Conservation (phyloP, 2,329 filamentous ascomycete species). For the Hypoxylon rubiginosum region DNA sequence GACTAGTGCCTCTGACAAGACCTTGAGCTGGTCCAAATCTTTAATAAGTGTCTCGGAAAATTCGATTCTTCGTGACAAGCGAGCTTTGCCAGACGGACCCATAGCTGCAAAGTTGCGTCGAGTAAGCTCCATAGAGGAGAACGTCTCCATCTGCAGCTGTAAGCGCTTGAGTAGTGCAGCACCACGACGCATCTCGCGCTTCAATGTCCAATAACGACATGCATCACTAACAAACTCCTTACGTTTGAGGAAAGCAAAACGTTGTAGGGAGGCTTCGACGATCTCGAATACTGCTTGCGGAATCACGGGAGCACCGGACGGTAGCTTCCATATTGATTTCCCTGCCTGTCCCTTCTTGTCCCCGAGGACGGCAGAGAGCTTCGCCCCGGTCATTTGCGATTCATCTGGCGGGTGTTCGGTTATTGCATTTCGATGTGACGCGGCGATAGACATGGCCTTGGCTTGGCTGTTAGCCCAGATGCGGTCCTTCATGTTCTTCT, state of each 20-base stretch:
- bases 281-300: constrained; percentile 88
- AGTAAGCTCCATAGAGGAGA: constrained; percentile 97
- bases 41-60: constrained; percentile 83
- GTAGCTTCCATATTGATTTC: constrained; percentile 89
- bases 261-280: constrained; percentile 84
- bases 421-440: constrained; percentile 73
- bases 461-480: constrained; percentile 94
- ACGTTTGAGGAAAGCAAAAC: constrained; percentile 84
- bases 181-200: constrained; percentile 91
- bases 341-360: constrained; percentile 78
- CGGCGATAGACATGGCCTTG: constrained; percentile 84
- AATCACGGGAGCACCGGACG: constrained; percentile 94
- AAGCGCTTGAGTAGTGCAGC: constrained; percentile 92
- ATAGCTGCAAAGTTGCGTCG: constrained; percentile 95
- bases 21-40: constrained; percentile 82
- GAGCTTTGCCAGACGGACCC: constrained; percentile 84
- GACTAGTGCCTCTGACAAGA: constrained; percentile 78
- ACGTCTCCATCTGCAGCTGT: constrained; percentile 94
- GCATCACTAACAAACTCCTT: constrained; percentile 94
- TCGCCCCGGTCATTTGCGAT: constrained; percentile 84
- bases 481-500: constrained; percentile 86
- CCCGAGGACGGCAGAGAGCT: constrained; percentile 80
- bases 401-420: constrained; percentile 83
- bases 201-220: constrained; percentile 98
- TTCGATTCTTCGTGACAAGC: constrained; percentile 85